These are phyloP conservation scores for Mycena metata DNA, from an alignment of 768 basidiomycete species.

Conservation along the genomic window DNA sequence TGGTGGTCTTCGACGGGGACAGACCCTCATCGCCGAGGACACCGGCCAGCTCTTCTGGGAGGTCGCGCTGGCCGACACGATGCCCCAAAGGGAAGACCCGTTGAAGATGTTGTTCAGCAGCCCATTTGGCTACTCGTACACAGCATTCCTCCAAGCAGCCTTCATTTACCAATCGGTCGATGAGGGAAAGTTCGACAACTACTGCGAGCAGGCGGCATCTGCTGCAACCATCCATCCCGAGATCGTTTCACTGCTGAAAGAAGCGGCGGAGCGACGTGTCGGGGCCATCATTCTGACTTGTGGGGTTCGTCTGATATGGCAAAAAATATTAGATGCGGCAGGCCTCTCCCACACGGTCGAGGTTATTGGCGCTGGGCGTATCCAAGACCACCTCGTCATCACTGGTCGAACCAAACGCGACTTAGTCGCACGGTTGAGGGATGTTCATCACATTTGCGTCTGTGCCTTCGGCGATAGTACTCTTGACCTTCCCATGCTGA, in stretches of 20 bases:
- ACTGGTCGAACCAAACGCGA: slow-evolving; percentile 38
- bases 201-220: slow-evolving; percentile 42
- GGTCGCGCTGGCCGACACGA: slow-evolving; percentile 21
- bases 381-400: slow-evolving; percentile 37
- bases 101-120: slow-evolving; percentile 41
- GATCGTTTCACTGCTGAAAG: no score
- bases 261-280: no score
- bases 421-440: slow-evolving; percentile 38
- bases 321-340: no score
- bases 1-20: slow-evolving; percentile 43
- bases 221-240: no score
- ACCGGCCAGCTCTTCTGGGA: slow-evolving; percentile 42
- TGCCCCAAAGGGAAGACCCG: slow-evolving; percentile 28
- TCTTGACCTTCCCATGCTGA: slow-evolving; percentile 43
- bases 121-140: slow-evolving; percentile 42
- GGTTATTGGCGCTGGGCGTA: slow-evolving; percentile 38
- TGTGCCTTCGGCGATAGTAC: slow-evolving; percentile 44
- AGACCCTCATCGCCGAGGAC: slow-evolving; percentile 40
- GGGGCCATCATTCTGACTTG: no score
- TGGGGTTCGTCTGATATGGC: no score
- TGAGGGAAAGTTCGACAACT: slow-evolving; percentile 30
- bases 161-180: slow-evolving; percentile 39
- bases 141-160: slow-evolving; percentile 42
- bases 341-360: no score
- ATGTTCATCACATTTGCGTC: slow-evolving; percentile 37